Evolutionary conservation across 495 filamentous ascomycete genomes (phyloP).

Genomic region (Xylaria sp.): DNA sequence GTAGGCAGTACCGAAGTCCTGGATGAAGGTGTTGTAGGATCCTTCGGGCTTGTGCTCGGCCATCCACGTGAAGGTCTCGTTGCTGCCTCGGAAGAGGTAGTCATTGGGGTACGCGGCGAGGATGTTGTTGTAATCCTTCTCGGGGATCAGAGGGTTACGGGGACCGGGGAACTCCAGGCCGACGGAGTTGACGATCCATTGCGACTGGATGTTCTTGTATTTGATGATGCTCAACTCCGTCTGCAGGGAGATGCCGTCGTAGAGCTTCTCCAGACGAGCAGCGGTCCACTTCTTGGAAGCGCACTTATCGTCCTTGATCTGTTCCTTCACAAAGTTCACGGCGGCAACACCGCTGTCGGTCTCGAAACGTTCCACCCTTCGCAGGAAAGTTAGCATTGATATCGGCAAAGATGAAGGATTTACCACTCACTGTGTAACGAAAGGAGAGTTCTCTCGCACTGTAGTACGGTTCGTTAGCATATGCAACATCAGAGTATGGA

Average conservation of each 20-base stretch:
- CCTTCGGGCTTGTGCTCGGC: conserved; percentile 33
- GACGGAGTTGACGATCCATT: conserved; percentile 42
- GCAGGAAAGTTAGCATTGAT: conserved; percentile 34
- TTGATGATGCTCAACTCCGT: conserved; percentile 43
- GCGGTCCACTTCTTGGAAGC: conserved; percentile 41
- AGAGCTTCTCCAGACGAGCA: conserved; percentile 50
- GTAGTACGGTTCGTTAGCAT: not conserved
- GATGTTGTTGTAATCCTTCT: conserved; percentile 41
- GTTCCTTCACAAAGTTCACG: conserved; percentile 41
- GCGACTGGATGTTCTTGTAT: conserved; percentile 45
- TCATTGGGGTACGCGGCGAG: conserved; percentile 47
- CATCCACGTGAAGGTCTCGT: conserved; percentile 35
- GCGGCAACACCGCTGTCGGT: conserved; percentile 50
- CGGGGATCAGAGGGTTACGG: conserved; percentile 37
- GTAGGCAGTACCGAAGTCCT: conserved; percentile 19
- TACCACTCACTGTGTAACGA: conserved; percentile 5
- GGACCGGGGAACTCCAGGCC: conserved; percentile 49
- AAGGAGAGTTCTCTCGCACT: conserved; percentile 22
- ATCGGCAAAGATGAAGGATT: not conserved
- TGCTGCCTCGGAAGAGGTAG: conserved; percentile 38
- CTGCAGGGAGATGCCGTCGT: conserved; percentile 52
- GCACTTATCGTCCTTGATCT: conserved; percentile 36
- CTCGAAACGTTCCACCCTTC: conserved; percentile 43
- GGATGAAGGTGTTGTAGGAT: conserved; percentile 25
- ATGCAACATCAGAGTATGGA: not conserved